Percentiles rank a stretch among this genome's conserved stretches.
These are phyloP conservation scores for Ganoderma leucocontextum DNA, from an alignment of 1,284 basidiomycete genomes.

Conservation along the genomic window DNA sequence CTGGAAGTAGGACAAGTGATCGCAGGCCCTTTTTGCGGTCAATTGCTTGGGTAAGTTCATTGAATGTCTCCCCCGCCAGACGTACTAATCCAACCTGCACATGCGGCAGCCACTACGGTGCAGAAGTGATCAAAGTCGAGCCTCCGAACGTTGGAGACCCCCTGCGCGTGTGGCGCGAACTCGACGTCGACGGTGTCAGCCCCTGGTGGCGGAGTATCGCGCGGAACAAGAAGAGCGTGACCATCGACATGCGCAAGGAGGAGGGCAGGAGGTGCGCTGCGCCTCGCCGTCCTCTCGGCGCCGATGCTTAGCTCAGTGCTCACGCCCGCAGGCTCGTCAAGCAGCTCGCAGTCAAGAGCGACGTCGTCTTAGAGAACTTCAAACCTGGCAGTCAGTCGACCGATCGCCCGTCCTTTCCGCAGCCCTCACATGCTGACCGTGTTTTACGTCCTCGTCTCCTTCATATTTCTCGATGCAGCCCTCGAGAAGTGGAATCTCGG, in stretches of 20 bases:
- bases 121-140: slow-evolving; percentile 76
- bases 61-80: neutral
- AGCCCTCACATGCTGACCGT: neutral
- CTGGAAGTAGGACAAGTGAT: slow-evolving; percentile 75
- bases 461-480: slow-evolving; percentile 46
- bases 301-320: neutral
- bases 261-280: slow-evolving; percentile 66
- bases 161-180: slow-evolving; percentile 74
- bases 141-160: slow-evolving; percentile 69
- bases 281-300: neutral
- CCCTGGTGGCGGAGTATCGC: slow-evolving; percentile 77
- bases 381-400: slow-evolving; percentile 71
- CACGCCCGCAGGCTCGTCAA: slow-evolving; percentile 60
- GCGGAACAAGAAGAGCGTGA: slow-evolving; percentile 77
- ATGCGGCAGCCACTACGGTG: slow-evolving; percentile 62
- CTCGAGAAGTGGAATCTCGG: slow-evolving; percentile 75
- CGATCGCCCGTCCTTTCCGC: neutral
- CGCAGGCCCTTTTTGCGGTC: slow-evolving; percentile 76
- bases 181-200: slow-evolving; percentile 73
- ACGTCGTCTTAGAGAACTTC: slow-evolving; percentile 76
- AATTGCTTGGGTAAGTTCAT: slow-evolving; percentile 64
- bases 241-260: slow-evolving; percentile 66
- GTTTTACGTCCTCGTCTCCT: neutral
- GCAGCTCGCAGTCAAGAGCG: slow-evolving; percentile 63
- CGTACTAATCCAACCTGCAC: neutral